Conservation (phyloP, 208 protist genomes). For the Trypanosomatidae sp. region DNA sequence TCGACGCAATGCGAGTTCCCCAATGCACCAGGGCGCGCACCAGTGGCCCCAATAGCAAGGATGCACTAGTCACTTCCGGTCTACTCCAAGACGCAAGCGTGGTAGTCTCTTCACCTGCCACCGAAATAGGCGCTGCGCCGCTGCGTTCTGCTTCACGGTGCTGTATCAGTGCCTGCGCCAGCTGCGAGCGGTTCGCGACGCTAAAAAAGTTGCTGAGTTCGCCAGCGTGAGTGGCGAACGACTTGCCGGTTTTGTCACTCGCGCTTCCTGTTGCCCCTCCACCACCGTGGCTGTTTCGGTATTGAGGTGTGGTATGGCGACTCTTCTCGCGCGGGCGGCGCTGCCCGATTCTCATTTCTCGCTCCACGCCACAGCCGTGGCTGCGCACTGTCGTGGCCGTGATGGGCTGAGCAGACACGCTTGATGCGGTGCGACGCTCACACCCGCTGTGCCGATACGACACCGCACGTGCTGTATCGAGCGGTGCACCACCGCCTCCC, state of each 20-base stretch:
- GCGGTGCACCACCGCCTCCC: background rate
- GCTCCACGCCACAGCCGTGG: background rate
- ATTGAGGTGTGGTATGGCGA: background rate
- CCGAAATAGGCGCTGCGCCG: background rate
- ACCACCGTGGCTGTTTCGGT: background rate
- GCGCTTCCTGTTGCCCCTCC: background rate
- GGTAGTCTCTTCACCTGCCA: background rate
- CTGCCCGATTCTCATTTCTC: slow-evolving; percentile 4
- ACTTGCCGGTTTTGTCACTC: background rate
- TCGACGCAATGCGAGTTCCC: slow-evolving; percentile 42
- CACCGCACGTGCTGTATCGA: background rate
- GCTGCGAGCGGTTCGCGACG: slow-evolving; percentile 18
- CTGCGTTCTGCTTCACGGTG: slow-evolving; percentile 3
- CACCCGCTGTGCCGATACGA: background rate
- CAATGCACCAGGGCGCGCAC: slow-evolving; percentile 56
- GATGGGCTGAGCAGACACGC: background rate
- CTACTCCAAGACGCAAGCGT: no score
- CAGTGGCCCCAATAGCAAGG: slow-evolving; percentile 46
- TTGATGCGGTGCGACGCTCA: background rate
- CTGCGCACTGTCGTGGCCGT: background rate
- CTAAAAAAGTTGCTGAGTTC: slow-evolving; percentile 29
- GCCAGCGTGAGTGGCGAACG: slow-evolving; percentile 29
- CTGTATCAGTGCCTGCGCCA: slow-evolving; percentile 23
- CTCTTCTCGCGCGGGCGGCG: slow-evolving; percentile 17
- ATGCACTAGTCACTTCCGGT: background rate